Percentiles rank a stretch among this genome's conserved stretches.
phyloP scores from a whole-genome alignment of 2,329 filamentous ascomycete genomes.

The Pseudocercospora vitis region DNA sequence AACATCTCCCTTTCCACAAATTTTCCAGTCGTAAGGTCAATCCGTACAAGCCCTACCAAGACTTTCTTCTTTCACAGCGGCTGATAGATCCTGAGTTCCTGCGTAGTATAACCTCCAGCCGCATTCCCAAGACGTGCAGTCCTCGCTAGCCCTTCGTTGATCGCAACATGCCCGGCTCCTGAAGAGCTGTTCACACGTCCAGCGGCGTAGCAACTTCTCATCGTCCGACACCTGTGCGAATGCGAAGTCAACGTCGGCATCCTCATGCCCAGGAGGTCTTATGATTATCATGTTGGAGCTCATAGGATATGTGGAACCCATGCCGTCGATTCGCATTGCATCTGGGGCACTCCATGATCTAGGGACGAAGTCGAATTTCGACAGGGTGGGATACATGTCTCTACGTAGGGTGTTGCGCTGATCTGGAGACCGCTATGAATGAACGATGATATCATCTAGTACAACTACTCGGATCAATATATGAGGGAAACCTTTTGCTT shows the following conservation, averaged over 20 bases:
- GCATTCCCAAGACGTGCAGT: constrained; percentile 12
- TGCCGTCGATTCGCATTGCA: constrained; percentile 25
- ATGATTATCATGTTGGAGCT: constrained; percentile 24
- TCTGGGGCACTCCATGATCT: constrained; percentile 22
- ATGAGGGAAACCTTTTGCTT: too few species aligned
- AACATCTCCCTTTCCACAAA: constrained; percentile 20
- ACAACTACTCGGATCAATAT: too few species aligned
- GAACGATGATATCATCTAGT: too few species aligned
- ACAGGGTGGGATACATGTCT: constrained; percentile 22
- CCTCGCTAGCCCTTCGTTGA: constrained; percentile 23
- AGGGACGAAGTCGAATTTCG: constrained; percentile 17
- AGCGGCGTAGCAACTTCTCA: constrained; percentile 22
- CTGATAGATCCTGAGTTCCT: constrained; percentile 25
- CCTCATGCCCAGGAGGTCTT: constrained; percentile 18
- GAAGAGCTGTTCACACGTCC: constrained; percentile 25
- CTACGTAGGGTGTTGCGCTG: too few species aligned
- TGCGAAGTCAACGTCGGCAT: constrained; percentile 25
- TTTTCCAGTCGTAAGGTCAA: constrained; percentile 12
- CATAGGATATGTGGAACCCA: constrained; percentile 26
- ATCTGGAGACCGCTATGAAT: too few species aligned
- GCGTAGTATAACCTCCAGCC: constrained; percentile 17
- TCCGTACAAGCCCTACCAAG: constrained; percentile 23
- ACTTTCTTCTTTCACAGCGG: constrained; percentile 21
- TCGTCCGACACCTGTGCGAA: constrained; percentile 23
- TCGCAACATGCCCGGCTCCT: constrained; percentile 24